Evolutionary conservation across 2,329 filamentous ascomycete genomes (phyloP), one percentile per base, ranked within the genome.

Genomic region (Talaromyces sp.): DNA sequence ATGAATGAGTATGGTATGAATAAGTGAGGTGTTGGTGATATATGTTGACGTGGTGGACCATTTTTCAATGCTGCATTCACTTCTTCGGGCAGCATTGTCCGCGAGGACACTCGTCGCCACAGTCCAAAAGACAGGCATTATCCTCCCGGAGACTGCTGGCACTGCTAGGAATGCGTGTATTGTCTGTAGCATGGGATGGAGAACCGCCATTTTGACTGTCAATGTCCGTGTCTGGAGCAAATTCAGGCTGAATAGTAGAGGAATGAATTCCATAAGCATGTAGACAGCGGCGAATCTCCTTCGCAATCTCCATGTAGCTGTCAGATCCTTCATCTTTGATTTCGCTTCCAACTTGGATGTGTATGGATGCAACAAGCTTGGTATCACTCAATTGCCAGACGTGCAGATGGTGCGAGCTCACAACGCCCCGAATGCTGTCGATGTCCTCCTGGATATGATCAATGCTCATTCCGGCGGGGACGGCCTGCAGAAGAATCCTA

Each of bases 301-400:
- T 88, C 22, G 94, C 92, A 45, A 99, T 85, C 68, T 89, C 85
- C 94, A 99, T 99, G 80, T 98, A 99, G 72, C 89, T 88, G 63
- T 85, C 84, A 0, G 85, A 87, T 48, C 90, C 90, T 70, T 93
- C 87, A 58, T 90, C 91, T 74, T 93, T 89, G 76, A 96, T 93
- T 70, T 93, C 91, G 76, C 96, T 97, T 56, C 89, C 88, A 24
- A 99, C 90, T 76, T 97, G 92, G 52, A 99, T 89, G 75, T 99
- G 95, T 78, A 99, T 87, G 11, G 91, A 95, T 13, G 95, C 94
- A 43, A 99, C 90, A 39, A 97, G 84, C 81, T 97, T 97, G 61
- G 93, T 95, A 75, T 98, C 94, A 16, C 91, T 96, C 39, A 99
- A 85, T 77, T 98, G 94, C 95, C 95, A 99, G 67, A 99, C 93